A percentile compares a stretch with the other conserved stretches of the same genome.
These are phyloP conservation scores for Podospora pseudoanserina DNA, from an alignment of 495 filamentous ascomycete species.

Conservation along the genomic window DNA sequence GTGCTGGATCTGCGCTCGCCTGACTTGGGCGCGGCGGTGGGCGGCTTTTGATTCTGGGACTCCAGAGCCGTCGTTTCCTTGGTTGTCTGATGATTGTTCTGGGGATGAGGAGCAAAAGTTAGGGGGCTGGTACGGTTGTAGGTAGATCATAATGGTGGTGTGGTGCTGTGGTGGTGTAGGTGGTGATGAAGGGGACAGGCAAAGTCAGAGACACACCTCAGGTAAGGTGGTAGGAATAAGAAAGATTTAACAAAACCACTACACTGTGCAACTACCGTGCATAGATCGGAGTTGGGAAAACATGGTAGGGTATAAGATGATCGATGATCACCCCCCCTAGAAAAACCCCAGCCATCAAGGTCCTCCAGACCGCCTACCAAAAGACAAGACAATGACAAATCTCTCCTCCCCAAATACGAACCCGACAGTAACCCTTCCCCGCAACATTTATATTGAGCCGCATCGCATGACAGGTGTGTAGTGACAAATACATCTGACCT, in stretches of 20 bases:
- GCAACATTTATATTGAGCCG: background rate
- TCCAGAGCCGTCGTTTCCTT: background rate
- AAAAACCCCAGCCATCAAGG: background rate
- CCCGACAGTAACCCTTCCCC: background rate
- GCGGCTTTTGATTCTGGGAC: conserved; percentile 32
- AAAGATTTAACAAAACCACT: no score
- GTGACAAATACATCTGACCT: background rate
- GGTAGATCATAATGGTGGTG: background rate
- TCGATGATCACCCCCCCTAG: background rate
- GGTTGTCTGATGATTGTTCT: background rate
- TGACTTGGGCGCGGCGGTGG: conserved; percentile 45
- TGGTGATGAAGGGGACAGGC: background rate
- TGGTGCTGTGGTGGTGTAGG: background rate
- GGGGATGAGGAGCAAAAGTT: background rate
- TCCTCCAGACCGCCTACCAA: background rate
- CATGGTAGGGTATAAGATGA: background rate
- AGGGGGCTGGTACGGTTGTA: background rate
- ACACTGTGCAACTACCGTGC: no score
- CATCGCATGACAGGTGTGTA: background rate
- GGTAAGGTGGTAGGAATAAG: no score
- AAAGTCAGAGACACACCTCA: background rate
- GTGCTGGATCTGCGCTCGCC: conserved; percentile 51
- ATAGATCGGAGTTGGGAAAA: background rate
- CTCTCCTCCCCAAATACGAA: background rate
- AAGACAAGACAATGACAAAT: conserved; percentile 13